Conservation (phyloP, 768 basidiomycete species). For the Suillus fuscotomentosus region DNA sequence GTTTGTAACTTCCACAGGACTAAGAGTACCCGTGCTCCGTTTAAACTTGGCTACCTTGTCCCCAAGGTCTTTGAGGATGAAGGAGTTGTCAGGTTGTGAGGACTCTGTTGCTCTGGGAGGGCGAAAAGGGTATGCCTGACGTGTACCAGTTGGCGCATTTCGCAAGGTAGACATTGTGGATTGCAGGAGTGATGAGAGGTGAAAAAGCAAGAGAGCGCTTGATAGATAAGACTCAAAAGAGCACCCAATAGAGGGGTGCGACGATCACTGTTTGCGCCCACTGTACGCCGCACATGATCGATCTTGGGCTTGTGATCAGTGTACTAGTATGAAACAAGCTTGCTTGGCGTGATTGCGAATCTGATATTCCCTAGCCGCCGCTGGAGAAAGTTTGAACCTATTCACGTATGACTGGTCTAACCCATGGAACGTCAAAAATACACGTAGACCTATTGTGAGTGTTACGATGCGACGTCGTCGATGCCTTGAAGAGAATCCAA, state of each 20-base stretch:
- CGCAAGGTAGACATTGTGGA: background rate
- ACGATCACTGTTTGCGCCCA: background rate
- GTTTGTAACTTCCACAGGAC: slow-evolving; percentile 34
- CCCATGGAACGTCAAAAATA: no score
- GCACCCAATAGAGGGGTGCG: background rate
- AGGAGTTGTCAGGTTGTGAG: slow-evolving; percentile 5
- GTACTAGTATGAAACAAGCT: background rate
- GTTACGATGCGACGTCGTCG: background rate
- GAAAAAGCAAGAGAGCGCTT: background rate
- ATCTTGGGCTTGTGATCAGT: background rate
- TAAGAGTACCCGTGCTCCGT: slow-evolving; percentile 7
- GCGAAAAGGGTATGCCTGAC: background rate
- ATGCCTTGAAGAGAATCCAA: background rate
- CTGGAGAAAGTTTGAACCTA: background rate
- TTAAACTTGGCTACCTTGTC: slow-evolving; percentile 18
- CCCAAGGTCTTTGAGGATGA: slow-evolving; percentile 23
- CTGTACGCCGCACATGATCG: background rate
- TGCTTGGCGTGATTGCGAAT: background rate
- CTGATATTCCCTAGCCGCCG: background rate
- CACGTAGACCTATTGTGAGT: background rate
- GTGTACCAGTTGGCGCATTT: background rate
- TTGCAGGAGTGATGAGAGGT: background rate
- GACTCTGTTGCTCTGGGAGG: background rate
- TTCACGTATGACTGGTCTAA: no score
- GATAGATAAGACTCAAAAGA: background rate